phyloP scores from a whole-genome alignment of 2,329 filamentous ascomycete species.

The Penicillium digitatum region DNA sequence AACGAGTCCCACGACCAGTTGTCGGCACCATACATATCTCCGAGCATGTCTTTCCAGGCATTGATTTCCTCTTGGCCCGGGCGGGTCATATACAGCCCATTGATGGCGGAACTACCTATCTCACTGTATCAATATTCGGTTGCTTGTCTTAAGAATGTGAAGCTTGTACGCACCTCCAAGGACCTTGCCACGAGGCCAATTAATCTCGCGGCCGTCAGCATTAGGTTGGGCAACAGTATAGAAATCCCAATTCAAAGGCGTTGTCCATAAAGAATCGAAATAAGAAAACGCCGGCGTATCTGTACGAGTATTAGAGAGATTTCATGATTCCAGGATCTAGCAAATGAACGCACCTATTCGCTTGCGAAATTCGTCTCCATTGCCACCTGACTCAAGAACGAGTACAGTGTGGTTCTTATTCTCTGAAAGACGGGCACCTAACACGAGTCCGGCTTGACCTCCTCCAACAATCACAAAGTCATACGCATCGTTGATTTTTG shows the following conservation, averaged over 20 bases:
- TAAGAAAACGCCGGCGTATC: constrained; percentile 36
- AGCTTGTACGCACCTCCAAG: constrained; percentile 28
- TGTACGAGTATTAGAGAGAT: constrained; percentile 11
- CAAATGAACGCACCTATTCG: constrained; percentile 29
- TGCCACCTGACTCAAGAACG: constrained; percentile 31
- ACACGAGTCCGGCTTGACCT: constrained; percentile 52
- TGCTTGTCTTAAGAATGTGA: neutral
- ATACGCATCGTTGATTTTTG: constrained; percentile 28
- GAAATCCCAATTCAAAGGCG: constrained; percentile 34
- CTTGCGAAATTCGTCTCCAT: constrained; percentile 33
- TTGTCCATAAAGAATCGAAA: constrained; percentile 35
- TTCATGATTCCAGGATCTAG: neutral
- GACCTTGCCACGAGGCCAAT: constrained; percentile 35
- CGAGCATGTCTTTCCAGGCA: constrained; percentile 33
- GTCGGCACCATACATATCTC: constrained; percentile 34
- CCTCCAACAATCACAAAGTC: constrained; percentile 50
- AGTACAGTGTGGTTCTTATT: constrained; percentile 36
- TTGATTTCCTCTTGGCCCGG: constrained; percentile 34
- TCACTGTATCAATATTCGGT: neutral
- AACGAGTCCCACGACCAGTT: constrained; percentile 37
- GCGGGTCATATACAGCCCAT: constrained; percentile 35
- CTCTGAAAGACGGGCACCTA: constrained; percentile 44
- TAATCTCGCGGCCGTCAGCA: constrained; percentile 28
- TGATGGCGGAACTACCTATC: constrained; percentile 36
- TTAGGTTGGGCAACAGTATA: constrained; percentile 30